Percentiles rank a stretch among this genome's conserved stretches.
Evolutionary conservation across 345 rosid genomes (phyloP).

Genomic region (Lepidium africanum): DNA sequence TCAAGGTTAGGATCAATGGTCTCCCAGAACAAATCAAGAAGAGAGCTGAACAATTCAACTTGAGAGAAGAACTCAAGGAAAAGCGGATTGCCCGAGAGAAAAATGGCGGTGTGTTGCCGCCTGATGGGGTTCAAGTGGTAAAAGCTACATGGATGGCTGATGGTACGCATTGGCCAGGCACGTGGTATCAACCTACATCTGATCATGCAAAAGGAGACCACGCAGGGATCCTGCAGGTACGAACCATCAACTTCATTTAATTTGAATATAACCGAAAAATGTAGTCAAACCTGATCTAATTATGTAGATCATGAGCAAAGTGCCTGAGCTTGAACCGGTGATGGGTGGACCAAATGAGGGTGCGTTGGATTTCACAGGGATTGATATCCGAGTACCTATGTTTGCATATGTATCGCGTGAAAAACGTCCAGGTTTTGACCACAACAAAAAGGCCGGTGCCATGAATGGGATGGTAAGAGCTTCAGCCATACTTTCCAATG

Average conservation of each 20-base stretch:
- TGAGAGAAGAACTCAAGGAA: conserved; percentile 55
- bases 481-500: conserved; percentile 77
- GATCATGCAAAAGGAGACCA: conserved; percentile 90
- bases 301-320: conserved; percentile 67
- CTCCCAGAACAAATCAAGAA: conserved; percentile 70
- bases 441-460: conserved; percentile 93
- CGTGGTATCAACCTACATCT: conserved; percentile 55
- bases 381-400: conserved; percentile 77
- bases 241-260: background rate
- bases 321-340: conserved; percentile 65
- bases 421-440: conserved; percentile 80
- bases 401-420: conserved; percentile 78
- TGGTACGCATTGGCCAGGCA: conserved; percentile 97
- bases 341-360: conserved; percentile 66
- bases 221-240: conserved; percentile 62
- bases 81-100: conserved; percentile 47
- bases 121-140: conserved; percentile 37
- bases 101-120: conserved; percentile 46
- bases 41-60: conserved; percentile 53
- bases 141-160: conserved; percentile 99
- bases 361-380: conserved; percentile 57
- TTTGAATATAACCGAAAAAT: background rate
- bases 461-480: conserved; percentile 95
- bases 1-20: conserved; percentile 89
- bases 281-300: background rate